phyloP scores from a whole-genome alignment of 305 asterid species.

The Solanum hybrid region DNA sequence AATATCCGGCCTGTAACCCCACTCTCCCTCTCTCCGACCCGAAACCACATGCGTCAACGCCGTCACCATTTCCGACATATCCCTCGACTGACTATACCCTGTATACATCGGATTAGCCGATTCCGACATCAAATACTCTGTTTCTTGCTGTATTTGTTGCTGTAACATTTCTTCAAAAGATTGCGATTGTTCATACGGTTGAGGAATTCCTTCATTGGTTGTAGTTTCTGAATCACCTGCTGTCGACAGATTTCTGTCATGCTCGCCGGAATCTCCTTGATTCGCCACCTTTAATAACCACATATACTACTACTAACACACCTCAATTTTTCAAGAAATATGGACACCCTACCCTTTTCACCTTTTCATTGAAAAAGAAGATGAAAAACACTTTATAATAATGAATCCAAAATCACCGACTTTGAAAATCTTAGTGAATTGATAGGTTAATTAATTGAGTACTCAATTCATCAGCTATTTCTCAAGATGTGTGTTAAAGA shows the following conservation, averaged over 20 bases:
- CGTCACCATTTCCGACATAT: slow-evolving; percentile 68
- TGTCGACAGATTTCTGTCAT: slow-evolving; percentile 16
- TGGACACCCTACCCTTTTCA: background rate
- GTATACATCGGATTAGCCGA: slow-evolving; percentile 9
- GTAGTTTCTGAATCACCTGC: background rate
- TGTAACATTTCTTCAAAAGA: slow-evolving; percentile 9
- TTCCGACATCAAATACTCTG: slow-evolving; percentile 10
- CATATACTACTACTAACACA: background rate
- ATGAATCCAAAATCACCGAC: slow-evolving; percentile 1
- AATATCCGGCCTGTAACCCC: slow-evolving; percentile 14
- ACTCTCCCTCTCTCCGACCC: slow-evolving; percentile 26
- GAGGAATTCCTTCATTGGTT: background rate
- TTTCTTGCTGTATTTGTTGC: slow-evolving; percentile 8
- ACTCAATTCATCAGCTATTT: background rate
- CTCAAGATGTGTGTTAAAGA: background rate
- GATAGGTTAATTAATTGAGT: background rate
- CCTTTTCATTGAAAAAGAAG: background rate
- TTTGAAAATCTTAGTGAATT: background rate
- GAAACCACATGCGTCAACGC: slow-evolving; percentile 62
- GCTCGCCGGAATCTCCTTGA: slow-evolving; percentile 14
- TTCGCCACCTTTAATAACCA: slow-evolving; percentile 20
- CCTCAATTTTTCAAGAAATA: background rate
- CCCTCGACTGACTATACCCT: slow-evolving; percentile 23
- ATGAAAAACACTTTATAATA: background rate
- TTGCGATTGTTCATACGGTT: background rate